A percentile compares a stretch with the other conserved stretches of the same genome.
phyloP scores from a whole-genome alignment of 257 asterid species.

The Hygrophila difformis region DNA sequence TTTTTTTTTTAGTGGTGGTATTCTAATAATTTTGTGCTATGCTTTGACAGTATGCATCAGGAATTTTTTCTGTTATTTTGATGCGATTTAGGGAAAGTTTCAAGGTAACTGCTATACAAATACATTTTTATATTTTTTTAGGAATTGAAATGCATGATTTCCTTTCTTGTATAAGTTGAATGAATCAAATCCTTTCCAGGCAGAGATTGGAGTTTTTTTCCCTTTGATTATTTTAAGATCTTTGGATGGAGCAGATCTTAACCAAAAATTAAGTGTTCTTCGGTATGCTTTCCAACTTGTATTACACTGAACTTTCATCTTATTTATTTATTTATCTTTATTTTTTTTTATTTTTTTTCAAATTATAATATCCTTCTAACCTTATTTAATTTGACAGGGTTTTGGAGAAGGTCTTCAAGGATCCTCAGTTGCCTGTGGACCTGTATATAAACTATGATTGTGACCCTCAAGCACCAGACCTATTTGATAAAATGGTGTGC shows the following conservation, averaged over 20 bases:
- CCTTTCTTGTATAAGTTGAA: constrained; percentile 19
- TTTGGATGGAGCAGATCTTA: constrained; percentile 85
- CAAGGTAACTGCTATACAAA: constrained; percentile 44
- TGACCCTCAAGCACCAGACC: constrained; percentile 86
- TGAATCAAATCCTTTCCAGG: constrained; percentile 39
- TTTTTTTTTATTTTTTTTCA: constrained; percentile 8
- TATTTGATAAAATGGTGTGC: constrained; percentile 84
- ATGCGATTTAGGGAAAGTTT: constrained; percentile 85
- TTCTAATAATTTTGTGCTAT: constrained; percentile 24
- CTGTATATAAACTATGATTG: constrained; percentile 91
- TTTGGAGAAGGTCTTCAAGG: constrained; percentile 89
- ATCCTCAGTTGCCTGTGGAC: constrained; percentile 92
- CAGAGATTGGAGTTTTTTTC: constrained; percentile 81
- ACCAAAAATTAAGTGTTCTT: constrained; percentile 62
- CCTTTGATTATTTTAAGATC: constrained; percentile 72
- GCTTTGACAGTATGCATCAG: constrained; percentile 65
- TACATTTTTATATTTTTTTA: constrained; percentile 12
- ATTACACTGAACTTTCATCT: neutral
- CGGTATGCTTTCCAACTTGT: constrained; percentile 41
- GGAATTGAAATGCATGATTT: constrained; percentile 8
- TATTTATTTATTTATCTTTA: too few relatives aligned
- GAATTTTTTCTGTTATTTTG: constrained; percentile 70
- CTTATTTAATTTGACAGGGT: constrained; percentile 47
- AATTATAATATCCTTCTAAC: constrained; percentile 4
- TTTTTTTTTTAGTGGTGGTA: neutral